Evolutionary conservation across 257 asterid genomes (phyloP).

Genomic region (Nicotiana tomentosiformis): DNA sequence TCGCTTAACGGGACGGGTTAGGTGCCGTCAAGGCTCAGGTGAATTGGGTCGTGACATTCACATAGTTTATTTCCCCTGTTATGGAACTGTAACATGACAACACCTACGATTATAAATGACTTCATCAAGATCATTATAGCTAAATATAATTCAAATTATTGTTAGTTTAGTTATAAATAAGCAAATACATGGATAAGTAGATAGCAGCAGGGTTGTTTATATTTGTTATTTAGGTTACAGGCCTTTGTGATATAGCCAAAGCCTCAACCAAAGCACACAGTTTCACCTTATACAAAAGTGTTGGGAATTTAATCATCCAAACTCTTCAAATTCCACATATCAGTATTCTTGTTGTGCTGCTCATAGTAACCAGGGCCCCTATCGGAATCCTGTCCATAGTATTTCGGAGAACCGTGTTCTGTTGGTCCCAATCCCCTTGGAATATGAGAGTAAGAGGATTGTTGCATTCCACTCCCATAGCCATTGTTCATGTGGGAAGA

Average conservation of each 20-base stretch:
- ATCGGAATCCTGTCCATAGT: background rate
- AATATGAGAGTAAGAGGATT: background rate
- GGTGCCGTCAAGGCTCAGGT: no score
- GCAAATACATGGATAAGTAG: background rate
- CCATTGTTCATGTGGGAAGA: background rate
- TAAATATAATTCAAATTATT: background rate
- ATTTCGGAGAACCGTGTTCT: no score
- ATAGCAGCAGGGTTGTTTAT: background rate
- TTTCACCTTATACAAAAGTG: background rate
- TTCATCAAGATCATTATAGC: background rate
- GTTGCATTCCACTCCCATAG: background rate
- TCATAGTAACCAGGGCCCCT: slow-evolving; percentile 5
- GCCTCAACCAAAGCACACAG: background rate
- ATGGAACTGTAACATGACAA: no score
- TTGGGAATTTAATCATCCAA: background rate
- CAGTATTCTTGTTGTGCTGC: background rate
- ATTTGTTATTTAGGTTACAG: background rate
- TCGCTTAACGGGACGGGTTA: no score
- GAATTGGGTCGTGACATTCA: no score
- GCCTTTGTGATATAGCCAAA: background rate
- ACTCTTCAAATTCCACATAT: background rate
- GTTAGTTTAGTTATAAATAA: background rate
- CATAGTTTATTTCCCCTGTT: no score
- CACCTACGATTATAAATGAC: background rate
- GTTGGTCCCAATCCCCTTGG: background rate